phyloP scores from a whole-genome alignment of 305 asterid genomes.

The Rubia balearica region DNA sequence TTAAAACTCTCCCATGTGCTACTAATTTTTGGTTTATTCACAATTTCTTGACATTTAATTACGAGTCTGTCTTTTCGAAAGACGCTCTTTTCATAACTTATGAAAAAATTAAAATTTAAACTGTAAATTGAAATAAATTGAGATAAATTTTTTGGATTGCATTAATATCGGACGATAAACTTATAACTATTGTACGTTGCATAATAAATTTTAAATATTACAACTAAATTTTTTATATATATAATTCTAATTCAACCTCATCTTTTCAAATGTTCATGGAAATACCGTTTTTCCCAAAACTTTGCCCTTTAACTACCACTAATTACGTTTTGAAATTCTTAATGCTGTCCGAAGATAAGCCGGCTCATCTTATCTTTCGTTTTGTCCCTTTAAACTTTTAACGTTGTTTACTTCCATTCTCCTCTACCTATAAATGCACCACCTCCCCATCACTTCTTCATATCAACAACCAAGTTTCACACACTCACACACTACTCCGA shows the following conservation, averaged over 20 bases:
- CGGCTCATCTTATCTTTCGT: slow-evolving; percentile 8
- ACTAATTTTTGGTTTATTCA: background rate
- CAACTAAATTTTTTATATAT: no score
- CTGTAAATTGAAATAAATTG: no score
- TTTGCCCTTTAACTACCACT: background rate
- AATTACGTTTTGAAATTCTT: background rate
- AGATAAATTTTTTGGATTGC: no score
- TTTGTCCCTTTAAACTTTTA: background rate
- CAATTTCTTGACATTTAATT: background rate
- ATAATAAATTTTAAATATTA: no score
- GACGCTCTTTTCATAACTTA: no score
- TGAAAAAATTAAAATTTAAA: no score
- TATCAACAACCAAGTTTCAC: background rate
- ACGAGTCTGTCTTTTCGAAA: no score
- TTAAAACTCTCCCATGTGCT: slow-evolving; percentile 13
- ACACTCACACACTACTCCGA: background rate
- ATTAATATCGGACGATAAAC: no score
- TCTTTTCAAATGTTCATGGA: no score
- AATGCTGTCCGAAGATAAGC: slow-evolving; percentile 3
- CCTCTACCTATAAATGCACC: slow-evolving; percentile 7
- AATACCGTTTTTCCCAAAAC: no score
- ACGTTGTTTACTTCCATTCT: background rate
- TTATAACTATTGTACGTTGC: no score
- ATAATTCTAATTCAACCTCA: no score
- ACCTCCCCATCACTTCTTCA: background rate